Percentiles rank a stretch among this genome's conserved stretches.
Evolutionary conservation across 441 rosid genomes (phyloP).

Genomic region (Gossypium schwendimanii): DNA sequence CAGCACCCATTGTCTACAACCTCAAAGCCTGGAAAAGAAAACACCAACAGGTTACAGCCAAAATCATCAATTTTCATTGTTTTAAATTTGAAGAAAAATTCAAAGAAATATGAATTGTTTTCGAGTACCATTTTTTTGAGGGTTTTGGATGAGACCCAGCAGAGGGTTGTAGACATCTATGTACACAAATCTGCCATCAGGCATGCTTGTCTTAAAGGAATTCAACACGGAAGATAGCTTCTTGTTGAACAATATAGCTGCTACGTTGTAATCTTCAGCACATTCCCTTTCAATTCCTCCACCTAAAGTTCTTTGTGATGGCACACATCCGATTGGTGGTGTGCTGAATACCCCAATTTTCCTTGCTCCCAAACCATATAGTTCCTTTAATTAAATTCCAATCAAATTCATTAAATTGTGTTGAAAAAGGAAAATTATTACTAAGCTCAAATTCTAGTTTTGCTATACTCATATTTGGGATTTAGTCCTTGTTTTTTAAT

Average conservation of each 20-base stretch:
- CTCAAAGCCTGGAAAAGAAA: conserved; percentile 41
- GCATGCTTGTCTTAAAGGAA: conserved; percentile 21
- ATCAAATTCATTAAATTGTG: not conserved
- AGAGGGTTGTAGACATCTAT: conserved; percentile 40
- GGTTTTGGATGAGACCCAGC: conserved; percentile 31
- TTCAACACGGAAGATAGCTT: conserved; percentile 31
- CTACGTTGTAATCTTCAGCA: conserved; percentile 28
- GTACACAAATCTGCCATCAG: conserved; percentile 33
- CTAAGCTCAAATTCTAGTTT: no score
- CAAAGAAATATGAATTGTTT: no score
- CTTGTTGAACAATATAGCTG: conserved; percentile 40
- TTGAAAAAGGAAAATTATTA: not conserved
- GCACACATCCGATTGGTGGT: conserved; percentile 65
- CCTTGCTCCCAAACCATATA: conserved; percentile 49
- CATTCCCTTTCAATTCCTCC: conserved; percentile 43
- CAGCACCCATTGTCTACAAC: conserved; percentile 50
- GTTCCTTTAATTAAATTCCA: conserved; percentile 20
- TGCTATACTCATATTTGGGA: no score
- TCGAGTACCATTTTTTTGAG: conserved; percentile 27
- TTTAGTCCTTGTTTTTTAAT: no score
- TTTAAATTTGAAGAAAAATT: no score
- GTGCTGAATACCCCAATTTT: conserved; percentile 42
- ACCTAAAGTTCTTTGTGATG: conserved; percentile 46
- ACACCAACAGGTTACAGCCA: not conserved
- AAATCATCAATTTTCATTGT: no score